These are phyloP conservation scores for Harringtonia aguacate DNA, from an alignment of 2,329 filamentous ascomycete species.

Conservation along the genomic window DNA sequence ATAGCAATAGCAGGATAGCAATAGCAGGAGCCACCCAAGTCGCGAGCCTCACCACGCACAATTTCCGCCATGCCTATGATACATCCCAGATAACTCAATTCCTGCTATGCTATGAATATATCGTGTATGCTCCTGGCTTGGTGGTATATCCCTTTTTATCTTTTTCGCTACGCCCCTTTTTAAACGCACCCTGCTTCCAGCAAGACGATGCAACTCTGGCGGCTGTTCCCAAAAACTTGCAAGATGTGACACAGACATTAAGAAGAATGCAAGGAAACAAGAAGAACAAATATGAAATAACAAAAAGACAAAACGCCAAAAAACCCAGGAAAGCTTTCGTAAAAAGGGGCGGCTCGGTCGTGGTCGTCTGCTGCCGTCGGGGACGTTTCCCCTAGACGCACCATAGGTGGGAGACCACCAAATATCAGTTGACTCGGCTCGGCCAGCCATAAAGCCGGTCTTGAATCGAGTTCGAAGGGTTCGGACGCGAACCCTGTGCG, in stretches of 20 bases:
- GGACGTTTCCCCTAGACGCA: too few relatives aligned
- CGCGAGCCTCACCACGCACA: too few relatives aligned
- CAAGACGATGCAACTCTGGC: slow-evolving; percentile 1
- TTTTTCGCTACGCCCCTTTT: neutral
- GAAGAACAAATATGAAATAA: neutral
- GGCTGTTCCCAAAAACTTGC: neutral
- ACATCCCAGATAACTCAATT: neutral
- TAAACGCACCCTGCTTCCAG: slow-evolving; percentile 1
- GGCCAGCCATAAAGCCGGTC: neutral
- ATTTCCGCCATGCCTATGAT: too few relatives aligned
- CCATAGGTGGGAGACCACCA: too few relatives aligned
- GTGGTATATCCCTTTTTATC: slow-evolving; percentile 5
- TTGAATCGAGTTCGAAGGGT: neutral
- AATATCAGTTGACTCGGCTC: too few relatives aligned
- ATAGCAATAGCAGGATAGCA: too few relatives aligned
- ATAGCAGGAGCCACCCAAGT: neutral
- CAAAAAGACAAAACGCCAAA: too few relatives aligned
- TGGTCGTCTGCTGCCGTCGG: too few relatives aligned
- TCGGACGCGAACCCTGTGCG: neutral
- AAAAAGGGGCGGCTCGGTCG: too few relatives aligned
- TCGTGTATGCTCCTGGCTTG: neutral
- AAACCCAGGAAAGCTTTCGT: too few relatives aligned
- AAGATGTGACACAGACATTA: neutral
- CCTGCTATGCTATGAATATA: neutral
- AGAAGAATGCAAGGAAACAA: neutral